These are phyloP conservation scores for Scleroderma citrinum DNA, from an alignment of 768 basidiomycete genomes.

Conservation along the genomic window DNA sequence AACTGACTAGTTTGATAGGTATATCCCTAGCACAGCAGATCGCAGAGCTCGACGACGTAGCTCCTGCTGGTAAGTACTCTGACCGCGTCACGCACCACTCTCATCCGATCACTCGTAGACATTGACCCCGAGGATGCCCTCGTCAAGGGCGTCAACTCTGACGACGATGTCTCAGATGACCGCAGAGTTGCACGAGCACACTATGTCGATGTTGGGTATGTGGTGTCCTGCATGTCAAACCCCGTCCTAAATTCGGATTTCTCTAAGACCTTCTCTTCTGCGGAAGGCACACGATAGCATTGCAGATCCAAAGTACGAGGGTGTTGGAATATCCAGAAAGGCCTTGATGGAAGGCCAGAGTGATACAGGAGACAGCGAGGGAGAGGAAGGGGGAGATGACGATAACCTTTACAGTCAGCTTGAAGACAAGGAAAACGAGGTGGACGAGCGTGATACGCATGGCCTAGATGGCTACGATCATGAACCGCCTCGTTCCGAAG, in stretches of 20 bases:
- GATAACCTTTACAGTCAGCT: constrained; percentile 16
- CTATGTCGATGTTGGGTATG: constrained; percentile 82
- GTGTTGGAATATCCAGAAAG: constrained; percentile 56
- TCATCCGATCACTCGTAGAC: constrained; percentile 36
- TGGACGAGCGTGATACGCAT: constrained; percentile 1
- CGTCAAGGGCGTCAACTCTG: constrained; percentile 37
- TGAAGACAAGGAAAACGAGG: constrained; percentile 12
- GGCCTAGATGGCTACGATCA: constrained; percentile 11
- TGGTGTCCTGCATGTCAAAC: constrained; percentile 6
- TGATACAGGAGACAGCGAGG: constrained; percentile 22
- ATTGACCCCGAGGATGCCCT: constrained; percentile 69
- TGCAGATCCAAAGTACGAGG: constrained; percentile 76
- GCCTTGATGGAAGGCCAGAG: constrained; percentile 34
- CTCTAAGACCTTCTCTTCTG: constrained; percentile 58
- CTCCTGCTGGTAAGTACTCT: constrained; percentile 54
- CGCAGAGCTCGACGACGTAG: constrained; percentile 66
- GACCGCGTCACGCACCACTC: constrained; percentile 1
- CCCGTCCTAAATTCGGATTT: constrained; percentile 2
- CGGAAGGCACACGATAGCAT: constrained; percentile 60
- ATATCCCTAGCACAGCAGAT: constrained; percentile 76
- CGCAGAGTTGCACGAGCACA: constrained; percentile 54
- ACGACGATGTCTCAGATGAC: constrained; percentile 31
- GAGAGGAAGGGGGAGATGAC: constrained; percentile 1
- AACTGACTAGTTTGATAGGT: constrained; percentile 23
- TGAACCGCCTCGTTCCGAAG: constrained; percentile 3